phyloP scores from a whole-genome alignment of 805 yeast genomes.

The Tetrapisispora phaffii region DNA sequence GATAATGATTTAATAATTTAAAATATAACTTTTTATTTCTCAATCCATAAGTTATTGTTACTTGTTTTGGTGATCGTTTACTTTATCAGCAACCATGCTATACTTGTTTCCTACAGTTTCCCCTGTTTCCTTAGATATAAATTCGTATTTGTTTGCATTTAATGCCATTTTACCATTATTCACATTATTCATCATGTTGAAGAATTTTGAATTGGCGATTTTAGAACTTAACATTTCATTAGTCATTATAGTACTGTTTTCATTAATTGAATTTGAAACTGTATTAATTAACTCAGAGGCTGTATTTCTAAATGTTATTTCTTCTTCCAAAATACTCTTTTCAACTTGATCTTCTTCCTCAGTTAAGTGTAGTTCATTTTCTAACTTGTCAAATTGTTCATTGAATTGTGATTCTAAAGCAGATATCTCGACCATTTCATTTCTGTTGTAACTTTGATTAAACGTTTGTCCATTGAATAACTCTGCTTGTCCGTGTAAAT shows the following conservation, averaged over 20 bases:
- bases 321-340: slow-evolving; percentile 10
- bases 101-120: slow-evolving; percentile 23
- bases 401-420: slow-evolving; percentile 10
- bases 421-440: not conserved
- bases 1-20: not conserved
- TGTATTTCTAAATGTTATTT: slow-evolving; percentile 17
- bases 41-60: not conserved
- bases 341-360: not conserved
- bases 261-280: slow-evolving; percentile 2
- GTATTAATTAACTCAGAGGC: slow-evolving; percentile 21
- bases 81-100: slow-evolving; percentile 14
- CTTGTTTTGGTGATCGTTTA: not conserved
- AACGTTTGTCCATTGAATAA: not conserved
- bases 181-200: slow-evolving; percentile 23
- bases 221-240: slow-evolving; percentile 12
- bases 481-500: not conserved
- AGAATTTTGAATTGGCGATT: slow-evolving; percentile 22
- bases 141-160: slow-evolving; percentile 10
- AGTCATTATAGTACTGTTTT: not conserved
- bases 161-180: slow-evolving; percentile 23
- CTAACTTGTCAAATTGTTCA: slow-evolving; percentile 18
- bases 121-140: slow-evolving; percentile 18
- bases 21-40: too few species aligned
- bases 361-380: slow-evolving; percentile 12
- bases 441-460: too few species aligned